Percentiles rank a stretch among this genome's conserved stretches.
Evolutionary conservation across 23 red algal genomes (phyloP).

Genomic region (Chondrus crispus): DNA sequence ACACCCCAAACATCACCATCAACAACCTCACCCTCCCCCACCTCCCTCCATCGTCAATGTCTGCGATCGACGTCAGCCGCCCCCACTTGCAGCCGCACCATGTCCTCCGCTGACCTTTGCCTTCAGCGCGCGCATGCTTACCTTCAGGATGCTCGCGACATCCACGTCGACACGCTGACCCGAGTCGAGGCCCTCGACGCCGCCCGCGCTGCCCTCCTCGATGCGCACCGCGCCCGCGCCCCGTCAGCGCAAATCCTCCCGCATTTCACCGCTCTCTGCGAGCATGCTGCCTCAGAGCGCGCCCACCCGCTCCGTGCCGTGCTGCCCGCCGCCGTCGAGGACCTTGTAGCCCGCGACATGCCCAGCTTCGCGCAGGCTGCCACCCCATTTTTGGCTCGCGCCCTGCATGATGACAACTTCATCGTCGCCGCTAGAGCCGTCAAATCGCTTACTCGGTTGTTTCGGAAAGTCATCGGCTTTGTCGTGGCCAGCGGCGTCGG

Average conservation of each 20-base stretch:
- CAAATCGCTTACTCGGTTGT: conserved; percentile 37
- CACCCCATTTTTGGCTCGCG: conserved; percentile 17
- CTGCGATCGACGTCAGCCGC: background rate
- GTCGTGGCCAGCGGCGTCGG: conserved; percentile 22
- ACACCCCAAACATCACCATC: no score
- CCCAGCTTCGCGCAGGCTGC: conserved; percentile 19
- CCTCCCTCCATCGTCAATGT: no score
- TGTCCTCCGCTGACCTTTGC: conserved; percentile 23
- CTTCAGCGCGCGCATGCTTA: conserved; percentile 41
- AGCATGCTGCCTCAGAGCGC: conserved; percentile 24
- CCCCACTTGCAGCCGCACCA: background rate
- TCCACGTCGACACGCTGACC: background rate
- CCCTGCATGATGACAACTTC: conserved; percentile 46
- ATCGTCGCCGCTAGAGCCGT: conserved; percentile 44
- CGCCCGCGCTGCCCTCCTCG: conserved; percentile 23
- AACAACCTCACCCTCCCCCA: no score
- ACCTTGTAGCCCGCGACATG: conserved; percentile 42
- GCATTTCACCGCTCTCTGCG: conserved; percentile 10
- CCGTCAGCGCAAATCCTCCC: conserved; percentile 15
- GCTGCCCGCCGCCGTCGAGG: conserved; percentile 41
- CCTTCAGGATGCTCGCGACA: conserved; percentile 47
- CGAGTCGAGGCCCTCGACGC: conserved; percentile 52
- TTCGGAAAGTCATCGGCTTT: conserved; percentile 57
- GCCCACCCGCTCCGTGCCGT: conserved; percentile 34
- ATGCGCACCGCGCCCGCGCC: conserved; percentile 52